A percentile compares a stretch with the other conserved stretches of the same genome.
phyloP scores from a whole-genome alignment of 164 flowering plant genomes.

The Annona squamosa region DNA sequence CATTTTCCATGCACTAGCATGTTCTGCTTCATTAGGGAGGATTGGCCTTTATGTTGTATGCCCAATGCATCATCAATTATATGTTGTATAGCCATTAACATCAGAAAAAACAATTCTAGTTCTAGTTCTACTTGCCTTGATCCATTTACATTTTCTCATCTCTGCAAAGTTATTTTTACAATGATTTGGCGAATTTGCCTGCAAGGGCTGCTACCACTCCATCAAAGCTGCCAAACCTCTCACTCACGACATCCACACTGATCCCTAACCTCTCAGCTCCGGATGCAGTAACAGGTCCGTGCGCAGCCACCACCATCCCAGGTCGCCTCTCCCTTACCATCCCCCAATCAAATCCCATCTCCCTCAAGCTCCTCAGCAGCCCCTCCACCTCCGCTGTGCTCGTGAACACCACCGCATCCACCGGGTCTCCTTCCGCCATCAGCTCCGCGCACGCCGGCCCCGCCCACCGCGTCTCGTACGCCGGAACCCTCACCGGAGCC shows the following conservation, averaged over 20 bases:
- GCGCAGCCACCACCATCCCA: slow-evolving; percentile 59
- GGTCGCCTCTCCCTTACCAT: slow-evolving; percentile 44
- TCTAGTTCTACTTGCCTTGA: no score
- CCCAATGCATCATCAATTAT: no score
- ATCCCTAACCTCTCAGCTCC: slow-evolving; percentile 72
- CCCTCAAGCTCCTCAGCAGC: slow-evolving; percentile 51
- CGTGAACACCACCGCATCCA: slow-evolving; percentile 64
- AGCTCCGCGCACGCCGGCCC: slow-evolving; percentile 38
- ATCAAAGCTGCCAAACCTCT: slow-evolving; percentile 48
- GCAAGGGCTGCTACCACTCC: slow-evolving; percentile 66
- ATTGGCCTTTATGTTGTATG: not conserved
- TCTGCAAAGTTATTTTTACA: not conserved
- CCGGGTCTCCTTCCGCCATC: slow-evolving; percentile 13
- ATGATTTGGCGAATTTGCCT: slow-evolving; percentile 14
- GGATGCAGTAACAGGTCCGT: slow-evolving; percentile 76
- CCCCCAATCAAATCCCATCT: slow-evolving; percentile 49
- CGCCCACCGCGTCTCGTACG: slow-evolving; percentile 72
- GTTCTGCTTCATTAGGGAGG: not conserved
- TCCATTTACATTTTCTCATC: not conserved
- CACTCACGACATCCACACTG: slow-evolving; percentile 52
- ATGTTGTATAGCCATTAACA: no score
- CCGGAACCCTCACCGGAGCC: slow-evolving; percentile 43
- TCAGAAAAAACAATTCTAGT: no score
- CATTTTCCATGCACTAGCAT: not conserved
- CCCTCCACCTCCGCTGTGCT: slow-evolving; percentile 76